Conservation (phyloP, 73 alveolate species). For the Blepharisma japonicum region DNA sequence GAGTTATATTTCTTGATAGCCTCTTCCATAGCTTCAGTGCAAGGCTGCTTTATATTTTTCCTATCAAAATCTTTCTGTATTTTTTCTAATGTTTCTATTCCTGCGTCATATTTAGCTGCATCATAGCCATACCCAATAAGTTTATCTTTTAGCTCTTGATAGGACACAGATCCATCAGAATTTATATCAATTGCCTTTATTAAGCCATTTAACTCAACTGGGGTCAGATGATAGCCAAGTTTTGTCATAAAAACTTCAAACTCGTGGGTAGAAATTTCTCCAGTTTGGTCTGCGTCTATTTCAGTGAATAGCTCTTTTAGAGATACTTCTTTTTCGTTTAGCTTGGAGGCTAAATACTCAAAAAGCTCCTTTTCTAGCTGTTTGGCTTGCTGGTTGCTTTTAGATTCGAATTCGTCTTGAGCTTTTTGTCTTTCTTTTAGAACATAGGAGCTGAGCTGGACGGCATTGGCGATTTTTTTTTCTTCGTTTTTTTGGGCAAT, state of each 20-base stretch:
- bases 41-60: background rate
- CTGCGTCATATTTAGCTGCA: background rate
- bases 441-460: too few relatives aligned
- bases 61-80: background rate
- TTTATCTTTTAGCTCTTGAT: background rate
- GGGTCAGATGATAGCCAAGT: constrained; percentile 1
- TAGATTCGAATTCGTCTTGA: too few relatives aligned
- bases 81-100: background rate
- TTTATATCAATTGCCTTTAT: constrained; percentile 1
- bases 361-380: constrained; percentile 22
- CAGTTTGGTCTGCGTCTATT: constrained; percentile 16
- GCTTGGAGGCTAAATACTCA: constrained; percentile 1
- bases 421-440: too few relatives aligned
- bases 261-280: background rate
- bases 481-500: too few relatives aligned
- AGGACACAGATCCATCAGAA: background rate
- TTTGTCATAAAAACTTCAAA: background rate
- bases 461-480: too few relatives aligned
- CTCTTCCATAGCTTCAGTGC: background rate
- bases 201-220: background rate
- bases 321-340: background rate
- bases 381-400: background rate
- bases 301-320: background rate
- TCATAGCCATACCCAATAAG: background rate
- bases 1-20: background rate